A percentile compares a stretch with the other conserved stretches of the same genome.
Conservation (phyloP, 169 alveolate species). For the Ichthyophthirius multifiliis region DNA sequence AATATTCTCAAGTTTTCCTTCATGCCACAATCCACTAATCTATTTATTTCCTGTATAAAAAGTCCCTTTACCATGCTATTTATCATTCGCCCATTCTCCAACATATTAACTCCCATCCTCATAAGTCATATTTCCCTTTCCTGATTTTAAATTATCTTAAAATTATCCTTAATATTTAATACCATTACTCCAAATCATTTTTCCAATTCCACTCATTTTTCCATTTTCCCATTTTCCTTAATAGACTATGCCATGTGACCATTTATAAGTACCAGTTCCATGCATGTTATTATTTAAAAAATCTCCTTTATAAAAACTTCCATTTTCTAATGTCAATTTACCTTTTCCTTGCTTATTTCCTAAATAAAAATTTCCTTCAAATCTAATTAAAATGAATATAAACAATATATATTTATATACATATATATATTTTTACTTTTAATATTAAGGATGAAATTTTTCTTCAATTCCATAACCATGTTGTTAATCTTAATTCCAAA, state of each 20-base stretch:
- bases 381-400: not conserved
- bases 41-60: no score
- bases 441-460: constrained; percentile 51
- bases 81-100: constrained; percentile 40
- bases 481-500: constrained; percentile 44
- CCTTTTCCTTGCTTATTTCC: constrained; percentile 48
- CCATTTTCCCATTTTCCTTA: constrained; percentile 45
- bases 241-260: constrained; percentile 48
- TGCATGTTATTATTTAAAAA: constrained; percentile 23
- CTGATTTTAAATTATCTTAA: constrained; percentile 36
- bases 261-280: constrained; percentile 28
- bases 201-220: constrained; percentile 51
- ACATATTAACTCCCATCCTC: constrained; percentile 40
- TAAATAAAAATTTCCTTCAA: constrained; percentile 46
- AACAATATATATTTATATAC: no score
- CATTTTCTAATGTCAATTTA: constrained; percentile 33
- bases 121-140: constrained; percentile 31
- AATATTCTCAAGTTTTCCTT: no score
- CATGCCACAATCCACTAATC: no score
- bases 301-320: constrained; percentile 39
- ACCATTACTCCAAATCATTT: constrained; percentile 38
- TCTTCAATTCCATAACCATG: constrained; percentile 62
- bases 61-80: constrained; percentile 42
- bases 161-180: constrained; percentile 39
- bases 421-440: not conserved